These are phyloP conservation scores for Albifimbria verrucaria DNA, from an alignment of 2,329 filamentous ascomycete species.

Conservation along the genomic window DNA sequence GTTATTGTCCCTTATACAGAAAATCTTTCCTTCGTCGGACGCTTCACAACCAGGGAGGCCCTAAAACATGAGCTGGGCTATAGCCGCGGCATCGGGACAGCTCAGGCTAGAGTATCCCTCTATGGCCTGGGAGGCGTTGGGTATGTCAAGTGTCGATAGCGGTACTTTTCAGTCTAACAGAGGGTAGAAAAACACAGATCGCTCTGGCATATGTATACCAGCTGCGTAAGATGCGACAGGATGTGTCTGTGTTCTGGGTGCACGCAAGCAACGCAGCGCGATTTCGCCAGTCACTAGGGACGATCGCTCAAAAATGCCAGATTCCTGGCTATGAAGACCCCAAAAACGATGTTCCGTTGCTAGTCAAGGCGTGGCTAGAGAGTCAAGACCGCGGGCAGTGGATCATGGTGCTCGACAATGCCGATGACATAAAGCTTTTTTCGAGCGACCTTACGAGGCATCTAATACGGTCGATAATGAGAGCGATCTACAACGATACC, in stretches of 20 bases:
- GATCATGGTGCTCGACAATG: slow-evolving; percentile 11
- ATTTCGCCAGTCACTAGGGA: slow-evolving; percentile 21
- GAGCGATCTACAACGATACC: no score
- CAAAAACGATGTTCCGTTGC: slow-evolving; percentile 14
- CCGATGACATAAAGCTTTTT: slow-evolving; percentile 10
- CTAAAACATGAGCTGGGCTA: slow-evolving; percentile 7
- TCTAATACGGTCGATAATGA: no score
- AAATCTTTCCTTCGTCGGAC: slow-evolving; percentile 12
- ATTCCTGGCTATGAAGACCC: slow-evolving; percentile 17
- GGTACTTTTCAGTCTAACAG: neutral
- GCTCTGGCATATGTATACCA: neutral
- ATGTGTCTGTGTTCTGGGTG: slow-evolving; percentile 26
- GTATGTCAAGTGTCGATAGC: slow-evolving; percentile 5
- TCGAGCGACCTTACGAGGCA: no score
- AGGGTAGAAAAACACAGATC: neutral
- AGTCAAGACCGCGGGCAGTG: slow-evolving; percentile 12
- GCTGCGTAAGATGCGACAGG: neutral
- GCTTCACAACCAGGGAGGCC: slow-evolving; percentile 4
- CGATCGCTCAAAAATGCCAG: slow-evolving; percentile 19
- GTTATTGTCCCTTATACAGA: slow-evolving; percentile 11
- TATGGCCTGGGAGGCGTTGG: slow-evolving; percentile 17
- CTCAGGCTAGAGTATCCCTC: neutral
- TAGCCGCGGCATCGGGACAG: neutral
- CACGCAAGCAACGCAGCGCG: slow-evolving; percentile 24
- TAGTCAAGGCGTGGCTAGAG: slow-evolving; percentile 24